Conservation (phyloP, 441 rosid genomes). For the Euphorbia celastroides region DNA sequence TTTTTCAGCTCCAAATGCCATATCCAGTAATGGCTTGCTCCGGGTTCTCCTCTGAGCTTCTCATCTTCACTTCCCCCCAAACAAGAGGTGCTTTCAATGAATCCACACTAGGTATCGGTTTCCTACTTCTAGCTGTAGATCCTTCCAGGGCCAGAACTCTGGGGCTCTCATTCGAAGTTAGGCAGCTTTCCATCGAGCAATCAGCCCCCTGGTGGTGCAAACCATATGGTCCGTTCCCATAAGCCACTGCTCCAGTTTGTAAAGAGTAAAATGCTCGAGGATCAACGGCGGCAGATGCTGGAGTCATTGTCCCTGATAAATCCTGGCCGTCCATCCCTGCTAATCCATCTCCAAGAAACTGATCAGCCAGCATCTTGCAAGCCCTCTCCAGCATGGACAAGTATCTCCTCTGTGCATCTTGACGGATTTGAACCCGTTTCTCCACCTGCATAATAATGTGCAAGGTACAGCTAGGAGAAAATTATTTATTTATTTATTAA, state of each 20-base stretch:
- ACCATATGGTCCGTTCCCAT: slow-evolving; percentile 25
- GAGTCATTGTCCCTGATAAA: slow-evolving; percentile 26
- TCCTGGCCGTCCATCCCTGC: slow-evolving; percentile 25
- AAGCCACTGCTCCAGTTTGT: slow-evolving; percentile 24
- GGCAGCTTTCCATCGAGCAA: slow-evolving; percentile 67
- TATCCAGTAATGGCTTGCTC: slow-evolving; percentile 28
- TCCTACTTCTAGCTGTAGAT: slow-evolving; percentile 42
- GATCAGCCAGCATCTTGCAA: slow-evolving; percentile 61
- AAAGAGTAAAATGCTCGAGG: slow-evolving; percentile 35
- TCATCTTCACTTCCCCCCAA: slow-evolving; percentile 38
- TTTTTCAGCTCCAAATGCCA: slow-evolving; percentile 30
- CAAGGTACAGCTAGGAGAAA: slow-evolving; percentile 16
- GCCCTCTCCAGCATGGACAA: slow-evolving; percentile 64
- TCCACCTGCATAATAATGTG: slow-evolving; percentile 34
- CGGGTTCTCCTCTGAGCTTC: slow-evolving; percentile 21
- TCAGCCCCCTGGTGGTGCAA: slow-evolving; percentile 49
- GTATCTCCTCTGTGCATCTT: slow-evolving; percentile 55
- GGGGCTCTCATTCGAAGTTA: slow-evolving; percentile 58
- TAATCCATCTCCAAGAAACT: slow-evolving; percentile 40
- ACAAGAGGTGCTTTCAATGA: slow-evolving; percentile 29
- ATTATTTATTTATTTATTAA: not conserved
- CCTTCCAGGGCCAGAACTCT: slow-evolving; percentile 38
- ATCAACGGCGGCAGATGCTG: slow-evolving; percentile 29
- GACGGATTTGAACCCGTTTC: slow-evolving; percentile 58
- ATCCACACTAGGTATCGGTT: slow-evolving; percentile 31